Conservation (phyloP, 129 eudicot genomes). For the Flaveria ramosissima region DNA sequence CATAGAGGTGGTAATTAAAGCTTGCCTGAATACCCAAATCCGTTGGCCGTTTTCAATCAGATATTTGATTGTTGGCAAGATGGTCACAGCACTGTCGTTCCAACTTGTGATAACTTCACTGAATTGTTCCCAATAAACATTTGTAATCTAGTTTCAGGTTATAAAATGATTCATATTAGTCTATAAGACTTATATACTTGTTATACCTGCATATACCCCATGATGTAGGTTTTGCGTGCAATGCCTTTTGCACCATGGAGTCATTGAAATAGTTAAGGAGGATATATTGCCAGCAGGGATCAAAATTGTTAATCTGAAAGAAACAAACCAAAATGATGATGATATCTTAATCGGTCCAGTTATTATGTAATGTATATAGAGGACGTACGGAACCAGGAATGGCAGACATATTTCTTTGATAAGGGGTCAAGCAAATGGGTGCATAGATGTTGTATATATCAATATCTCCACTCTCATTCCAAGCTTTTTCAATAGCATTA, state of each 20-base stretch:
- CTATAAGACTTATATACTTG: neutral
- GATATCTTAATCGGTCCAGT: neutral
- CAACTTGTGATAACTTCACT: constrained; percentile 34
- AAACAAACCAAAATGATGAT: neutral
- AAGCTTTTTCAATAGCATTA: neutral
- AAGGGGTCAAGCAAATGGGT: constrained; percentile 35
- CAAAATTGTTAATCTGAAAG: constrained; percentile 30
- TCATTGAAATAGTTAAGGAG: constrained; percentile 34
- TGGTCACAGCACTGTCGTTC: constrained; percentile 38
- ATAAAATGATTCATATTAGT: neutral
- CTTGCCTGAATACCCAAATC: constrained; percentile 53
- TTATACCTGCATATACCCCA: constrained; percentile 37
- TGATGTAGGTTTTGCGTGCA: constrained; percentile 44
- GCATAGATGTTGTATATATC: constrained; percentile 46
- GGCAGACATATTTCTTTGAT: constrained; percentile 16
- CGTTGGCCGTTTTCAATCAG: constrained; percentile 41
- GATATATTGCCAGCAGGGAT: constrained; percentile 43
- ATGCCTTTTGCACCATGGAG: constrained; percentile 40
- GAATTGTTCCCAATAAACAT: neutral
- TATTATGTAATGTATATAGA: constrained; percentile 3
- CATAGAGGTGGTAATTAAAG: neutral
- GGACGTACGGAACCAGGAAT: constrained; percentile 35
- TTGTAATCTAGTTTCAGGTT: neutral
- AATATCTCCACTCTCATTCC: constrained; percentile 32
- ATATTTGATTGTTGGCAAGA: constrained; percentile 48